Conservation (phyloP, 1,284 basidiomycete genomes). For the Tetrapyrgos nigripes region DNA sequence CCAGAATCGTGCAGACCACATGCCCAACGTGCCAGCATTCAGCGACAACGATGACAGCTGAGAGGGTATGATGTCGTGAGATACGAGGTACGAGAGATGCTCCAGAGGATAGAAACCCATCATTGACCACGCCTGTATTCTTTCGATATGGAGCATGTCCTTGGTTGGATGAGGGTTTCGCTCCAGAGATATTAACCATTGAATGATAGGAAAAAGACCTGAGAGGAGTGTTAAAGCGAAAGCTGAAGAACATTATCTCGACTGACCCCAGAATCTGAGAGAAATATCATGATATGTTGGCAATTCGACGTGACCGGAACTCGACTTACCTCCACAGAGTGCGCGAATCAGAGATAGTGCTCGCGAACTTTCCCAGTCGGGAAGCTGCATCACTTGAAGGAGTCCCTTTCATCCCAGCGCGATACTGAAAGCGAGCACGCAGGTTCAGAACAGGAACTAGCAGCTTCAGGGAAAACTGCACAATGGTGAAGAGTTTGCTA, state of each 20-base stretch:
- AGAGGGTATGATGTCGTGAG: slow-evolving; percentile 67
- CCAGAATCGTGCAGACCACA: slow-evolving; percentile 84
- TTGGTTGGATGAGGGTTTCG: slow-evolving; percentile 71
- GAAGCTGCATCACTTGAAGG: slow-evolving; percentile 59
- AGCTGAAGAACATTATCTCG: neutral
- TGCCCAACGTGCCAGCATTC: slow-evolving; percentile 52
- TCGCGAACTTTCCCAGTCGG: slow-evolving; percentile 60
- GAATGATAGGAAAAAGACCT: slow-evolving; percentile 80
- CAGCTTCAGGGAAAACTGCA: slow-evolving; percentile 73
- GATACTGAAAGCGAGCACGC: slow-evolving; percentile 71
- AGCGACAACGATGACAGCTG: slow-evolving; percentile 54
- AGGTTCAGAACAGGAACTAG: slow-evolving; percentile 67
- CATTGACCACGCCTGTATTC: slow-evolving; percentile 86
- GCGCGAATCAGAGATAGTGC: slow-evolving; percentile 68
- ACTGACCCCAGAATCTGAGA: slow-evolving; percentile 68
- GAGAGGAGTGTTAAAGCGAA: slow-evolving; percentile 4
- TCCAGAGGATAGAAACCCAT: slow-evolving; percentile 84
- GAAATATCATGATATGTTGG: too few relatives aligned
- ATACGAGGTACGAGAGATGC: slow-evolving; percentile 74
- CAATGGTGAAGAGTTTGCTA: slow-evolving; percentile 80
- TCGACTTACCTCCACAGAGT: slow-evolving; percentile 57
- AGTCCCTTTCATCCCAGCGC: slow-evolving; percentile 57
- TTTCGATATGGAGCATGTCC: slow-evolving; percentile 75
- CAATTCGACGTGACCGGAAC: too few relatives aligned
- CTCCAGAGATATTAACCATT: slow-evolving; percentile 80